Conservation (phyloP, 2,329 filamentous ascomycete genomes). For the Colletotrichum sansevieriae region DNA sequence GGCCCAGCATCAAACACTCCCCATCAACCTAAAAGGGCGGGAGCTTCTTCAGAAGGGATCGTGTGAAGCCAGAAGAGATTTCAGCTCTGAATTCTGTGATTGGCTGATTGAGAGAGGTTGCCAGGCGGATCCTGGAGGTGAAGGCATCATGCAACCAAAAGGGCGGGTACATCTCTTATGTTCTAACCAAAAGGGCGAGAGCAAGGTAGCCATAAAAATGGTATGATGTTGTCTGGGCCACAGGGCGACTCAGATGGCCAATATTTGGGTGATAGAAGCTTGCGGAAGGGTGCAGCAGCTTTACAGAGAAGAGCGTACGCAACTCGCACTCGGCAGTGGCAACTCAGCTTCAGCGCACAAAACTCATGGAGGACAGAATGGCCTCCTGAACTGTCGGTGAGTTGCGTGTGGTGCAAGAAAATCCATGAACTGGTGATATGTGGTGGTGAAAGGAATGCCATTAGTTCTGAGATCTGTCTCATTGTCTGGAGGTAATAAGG, state of each 20-base stretch:
- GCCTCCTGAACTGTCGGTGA: neutral
- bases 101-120: constrained; percentile 9
- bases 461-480: too few species aligned
- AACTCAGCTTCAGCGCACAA: neutral
- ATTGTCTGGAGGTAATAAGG: too few species aligned
- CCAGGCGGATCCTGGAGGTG: neutral
- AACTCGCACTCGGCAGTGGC: constrained; percentile 1
- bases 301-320: neutral
- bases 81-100: constrained; percentile 22
- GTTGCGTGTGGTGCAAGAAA: too few species aligned
- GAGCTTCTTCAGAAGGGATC: neutral
- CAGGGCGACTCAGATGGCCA: neutral
- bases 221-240: neutral
- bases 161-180: neutral
- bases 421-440: too few species aligned
- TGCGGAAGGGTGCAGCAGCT: neutral
- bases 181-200: neutral
- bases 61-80: neutral
- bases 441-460: too few species aligned
- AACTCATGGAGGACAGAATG: neutral
- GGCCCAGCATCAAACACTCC: neutral
- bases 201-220: neutral
- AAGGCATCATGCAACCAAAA: neutral
- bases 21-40: neutral
- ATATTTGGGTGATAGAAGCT: neutral